Evolutionary conservation across 2,329 filamentous ascomycete species (phyloP).

Genomic region (Xylariaceae sp.): DNA sequence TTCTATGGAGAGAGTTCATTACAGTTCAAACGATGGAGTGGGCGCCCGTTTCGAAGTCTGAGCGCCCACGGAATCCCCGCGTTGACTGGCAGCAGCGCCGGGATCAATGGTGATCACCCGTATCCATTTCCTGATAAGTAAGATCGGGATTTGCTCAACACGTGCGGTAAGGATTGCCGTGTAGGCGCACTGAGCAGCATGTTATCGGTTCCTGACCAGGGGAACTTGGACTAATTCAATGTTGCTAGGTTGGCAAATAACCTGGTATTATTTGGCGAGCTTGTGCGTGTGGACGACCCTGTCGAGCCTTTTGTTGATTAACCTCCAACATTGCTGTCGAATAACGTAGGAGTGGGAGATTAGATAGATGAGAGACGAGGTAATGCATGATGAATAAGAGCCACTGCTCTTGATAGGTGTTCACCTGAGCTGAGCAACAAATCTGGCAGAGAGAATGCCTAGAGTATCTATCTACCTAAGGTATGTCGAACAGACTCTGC

Average conservation of each 20-base stretch:
- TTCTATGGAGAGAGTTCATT: neutral
- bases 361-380: slow-evolving; percentile 5
- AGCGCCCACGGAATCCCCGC: slow-evolving; percentile 4
- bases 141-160: slow-evolving; percentile 20
- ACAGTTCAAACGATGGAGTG: slow-evolving; percentile 1
- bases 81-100: slow-evolving; percentile 11
- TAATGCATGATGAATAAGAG: slow-evolving; percentile 6
- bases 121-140: slow-evolving; percentile 18
- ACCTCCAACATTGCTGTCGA: neutral
- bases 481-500: slow-evolving; percentile 18
- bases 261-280: neutral
- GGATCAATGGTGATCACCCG: slow-evolving; percentile 21
- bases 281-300: neutral
- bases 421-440: slow-evolving; percentile 8
- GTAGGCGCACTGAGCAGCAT: neutral
- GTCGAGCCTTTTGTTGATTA: neutral
- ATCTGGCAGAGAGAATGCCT: neutral
- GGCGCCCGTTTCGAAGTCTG: slow-evolving; percentile 15
- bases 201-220: slow-evolving; percentile 11
- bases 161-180: slow-evolving; percentile 19
- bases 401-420: neutral
- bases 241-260: neutral
- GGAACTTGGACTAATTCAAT: slow-evolving; percentile 5
- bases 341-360: neutral
- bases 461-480: too few relatives aligned